phyloP scores from a whole-genome alignment of 2,329 filamentous ascomycete species.

The Fusarium sp. region DNA sequence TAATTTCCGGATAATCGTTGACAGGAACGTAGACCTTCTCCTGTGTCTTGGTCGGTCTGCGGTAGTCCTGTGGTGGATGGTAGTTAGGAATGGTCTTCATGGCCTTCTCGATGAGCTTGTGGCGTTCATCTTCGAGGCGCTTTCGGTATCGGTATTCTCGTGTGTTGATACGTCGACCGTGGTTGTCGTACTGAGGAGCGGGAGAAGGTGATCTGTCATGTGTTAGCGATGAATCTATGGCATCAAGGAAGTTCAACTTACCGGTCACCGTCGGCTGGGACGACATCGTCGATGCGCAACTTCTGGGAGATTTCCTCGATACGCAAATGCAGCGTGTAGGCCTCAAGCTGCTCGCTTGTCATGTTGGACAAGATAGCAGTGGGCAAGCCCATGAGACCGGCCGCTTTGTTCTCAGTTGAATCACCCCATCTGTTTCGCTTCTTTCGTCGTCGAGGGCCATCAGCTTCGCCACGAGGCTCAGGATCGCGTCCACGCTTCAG shows the following conservation, averaged over 20 bases:
- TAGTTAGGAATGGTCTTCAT: conserved; percentile 99
- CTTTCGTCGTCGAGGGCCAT: conserved; percentile 90
- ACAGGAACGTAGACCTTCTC: conserved; percentile 99
- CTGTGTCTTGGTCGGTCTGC: conserved; percentile 98
- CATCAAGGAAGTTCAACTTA: conserved; percentile 58
- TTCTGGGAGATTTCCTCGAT: conserved; percentile 99
- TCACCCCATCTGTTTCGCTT: conserved; percentile 99
- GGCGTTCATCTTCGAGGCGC: conserved; percentile 96
- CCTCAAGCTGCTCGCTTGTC: conserved; percentile 98
- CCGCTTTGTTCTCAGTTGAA: conserved; percentile 97
- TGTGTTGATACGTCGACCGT: conserved; percentile 98
- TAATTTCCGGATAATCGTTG: conserved; percentile 99
- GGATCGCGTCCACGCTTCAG: conserved; percentile 94
- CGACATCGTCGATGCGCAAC: conserved; percentile 98
- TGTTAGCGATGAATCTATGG: conserved; percentile 19
- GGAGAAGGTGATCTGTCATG: conserved; percentile 86
- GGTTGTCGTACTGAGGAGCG: conserved; percentile 97
- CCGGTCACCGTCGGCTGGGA: conserved; percentile 96
- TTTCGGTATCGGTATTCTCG: conserved; percentile 99
- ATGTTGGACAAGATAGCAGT: conserved; percentile 97
- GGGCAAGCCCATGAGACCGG: conserved; percentile 95
- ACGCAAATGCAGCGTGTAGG: conserved; percentile 93
- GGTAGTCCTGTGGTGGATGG: conserved; percentile 97
- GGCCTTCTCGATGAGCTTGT: conserved; percentile 98
- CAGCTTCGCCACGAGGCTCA: conserved; percentile 74